Percentiles rank a stretch among this genome's conserved stretches.
Conservation (phyloP, 257 asterid genomes). For the Fraxinus pennsylvanica region DNA sequence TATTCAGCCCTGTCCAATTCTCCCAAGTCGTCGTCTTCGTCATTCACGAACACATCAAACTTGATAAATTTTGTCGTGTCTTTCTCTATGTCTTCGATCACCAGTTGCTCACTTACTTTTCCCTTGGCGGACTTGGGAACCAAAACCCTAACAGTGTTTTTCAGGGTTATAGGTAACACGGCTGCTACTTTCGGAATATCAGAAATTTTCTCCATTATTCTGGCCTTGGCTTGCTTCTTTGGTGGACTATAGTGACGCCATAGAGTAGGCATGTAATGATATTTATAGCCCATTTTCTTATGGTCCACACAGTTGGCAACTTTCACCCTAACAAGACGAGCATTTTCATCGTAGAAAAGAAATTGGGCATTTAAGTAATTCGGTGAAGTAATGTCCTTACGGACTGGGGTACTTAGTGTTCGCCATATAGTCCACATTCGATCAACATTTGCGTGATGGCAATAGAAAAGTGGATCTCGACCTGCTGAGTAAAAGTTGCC, state of each 20-base stretch:
- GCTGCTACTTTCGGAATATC: slow-evolving; percentile 9
- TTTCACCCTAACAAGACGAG: slow-evolving; percentile 44
- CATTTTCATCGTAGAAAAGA: slow-evolving; percentile 54
- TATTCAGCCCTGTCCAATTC: slow-evolving; percentile 49
- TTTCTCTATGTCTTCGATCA: slow-evolving; percentile 28
- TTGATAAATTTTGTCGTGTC: slow-evolving; percentile 35
- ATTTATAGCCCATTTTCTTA: slow-evolving; percentile 42
- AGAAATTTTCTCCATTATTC: slow-evolving; percentile 14
- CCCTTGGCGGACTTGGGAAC: slow-evolving; percentile 39
- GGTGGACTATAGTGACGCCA: slow-evolving; percentile 44
- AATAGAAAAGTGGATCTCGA: slow-evolving; percentile 54
- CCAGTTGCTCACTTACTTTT: slow-evolving; percentile 35
- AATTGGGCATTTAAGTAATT: slow-evolving; percentile 47
- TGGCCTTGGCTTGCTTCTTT: slow-evolving; percentile 21
- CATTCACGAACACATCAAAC: slow-evolving; percentile 57
- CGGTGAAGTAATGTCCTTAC: slow-evolving; percentile 31
- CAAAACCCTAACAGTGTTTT: slow-evolving; percentile 25
- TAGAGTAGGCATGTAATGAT: slow-evolving; percentile 31
- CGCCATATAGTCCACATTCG: slow-evolving; percentile 70
- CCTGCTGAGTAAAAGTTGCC: slow-evolving; percentile 69
- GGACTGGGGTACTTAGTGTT: slow-evolving; percentile 22
- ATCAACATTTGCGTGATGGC: slow-evolving; percentile 65
- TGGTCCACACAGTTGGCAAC: slow-evolving; percentile 36
- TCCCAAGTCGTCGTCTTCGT: slow-evolving; percentile 38
- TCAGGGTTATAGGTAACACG: slow-evolving; percentile 42